Percentiles rank a stretch among this genome's conserved stretches.
phyloP scores from a whole-genome alignment of 1,139 yeast genomes.

The Blastobotrys persicus region DNA sequence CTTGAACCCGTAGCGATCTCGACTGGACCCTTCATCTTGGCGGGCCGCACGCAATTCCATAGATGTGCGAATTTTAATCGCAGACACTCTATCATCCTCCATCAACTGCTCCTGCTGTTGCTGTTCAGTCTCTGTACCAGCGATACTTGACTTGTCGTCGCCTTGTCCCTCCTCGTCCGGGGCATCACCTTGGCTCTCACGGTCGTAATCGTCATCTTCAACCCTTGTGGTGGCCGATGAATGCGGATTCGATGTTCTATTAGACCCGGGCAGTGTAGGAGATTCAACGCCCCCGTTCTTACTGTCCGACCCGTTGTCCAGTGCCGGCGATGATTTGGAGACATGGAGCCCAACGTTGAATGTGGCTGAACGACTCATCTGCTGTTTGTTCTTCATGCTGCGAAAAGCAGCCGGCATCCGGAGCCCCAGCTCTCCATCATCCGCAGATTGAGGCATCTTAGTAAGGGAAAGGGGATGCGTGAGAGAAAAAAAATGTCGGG shows the following conservation, averaged over 20 bases:
- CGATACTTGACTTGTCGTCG: too few species aligned
- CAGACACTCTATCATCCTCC: conserved; percentile 7
- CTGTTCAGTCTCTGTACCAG: too few species aligned
- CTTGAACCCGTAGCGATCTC: conserved; percentile 84
- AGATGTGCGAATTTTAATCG: conserved; percentile 13
- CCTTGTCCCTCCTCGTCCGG: not conserved
- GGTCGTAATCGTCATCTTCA: not conserved
- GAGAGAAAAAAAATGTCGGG: not conserved
- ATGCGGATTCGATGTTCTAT: not conserved
- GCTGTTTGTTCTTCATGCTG: not conserved
- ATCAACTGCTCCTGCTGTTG: too few species aligned
- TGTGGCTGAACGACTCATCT: not conserved
- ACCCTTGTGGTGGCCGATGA: not conserved
- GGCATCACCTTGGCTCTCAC: too few species aligned
- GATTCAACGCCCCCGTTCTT: not conserved
- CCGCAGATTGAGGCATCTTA: not conserved
- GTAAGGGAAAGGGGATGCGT: not conserved
- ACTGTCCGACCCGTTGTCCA: not conserved
- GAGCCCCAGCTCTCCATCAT: not conserved
- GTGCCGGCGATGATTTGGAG: conserved; percentile 7
- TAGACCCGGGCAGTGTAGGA: not conserved
- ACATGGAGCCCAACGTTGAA: conserved; percentile 3
- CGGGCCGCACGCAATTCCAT: conserved; percentile 12
- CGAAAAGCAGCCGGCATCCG: not conserved
- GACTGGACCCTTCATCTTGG: conserved; percentile 17